phyloP scores from a whole-genome alignment of 352 stramenopile genomes.

The Pythium diclinum region DNA sequence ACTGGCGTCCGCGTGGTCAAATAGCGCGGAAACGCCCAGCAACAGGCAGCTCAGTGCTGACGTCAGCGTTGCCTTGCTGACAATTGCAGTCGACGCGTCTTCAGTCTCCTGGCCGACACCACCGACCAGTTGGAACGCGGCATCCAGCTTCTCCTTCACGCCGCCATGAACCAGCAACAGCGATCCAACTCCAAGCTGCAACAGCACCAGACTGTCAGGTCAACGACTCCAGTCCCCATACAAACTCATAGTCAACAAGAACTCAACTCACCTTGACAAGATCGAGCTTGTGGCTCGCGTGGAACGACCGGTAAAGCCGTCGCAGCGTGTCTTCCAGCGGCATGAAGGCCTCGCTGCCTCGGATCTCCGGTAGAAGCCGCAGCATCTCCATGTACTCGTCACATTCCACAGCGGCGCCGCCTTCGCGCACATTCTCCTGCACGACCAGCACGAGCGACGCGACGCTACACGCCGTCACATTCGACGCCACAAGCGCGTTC shows the following conservation, averaged over 20 bases:
- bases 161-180: slow-evolving; percentile 53
- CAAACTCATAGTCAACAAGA: not conserved
- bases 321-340: slow-evolving; percentile 62
- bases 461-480: slow-evolving; percentile 48
- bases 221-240: not conserved
- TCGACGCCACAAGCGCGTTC: slow-evolving; percentile 69
- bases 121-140: slow-evolving; percentile 44
- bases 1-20: slow-evolving; percentile 55
- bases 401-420: slow-evolving; percentile 30
- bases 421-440: slow-evolving; percentile 31
- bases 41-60: slow-evolving; percentile 48
- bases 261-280: slow-evolving; percentile 45
- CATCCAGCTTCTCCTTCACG: slow-evolving; percentile 51
- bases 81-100: not conserved
- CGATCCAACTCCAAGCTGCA: slow-evolving; percentile 50
- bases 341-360: slow-evolving; percentile 54
- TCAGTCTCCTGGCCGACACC: slow-evolving; percentile 4
- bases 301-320: slow-evolving; percentile 65
- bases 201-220: not conserved
- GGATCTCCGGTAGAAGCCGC: slow-evolving; percentile 47
- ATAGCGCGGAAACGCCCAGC: slow-evolving; percentile 54
- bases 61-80: slow-evolving; percentile 5
- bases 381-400: slow-evolving; percentile 66
- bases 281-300: slow-evolving; percentile 49
- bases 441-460: slow-evolving; percentile 35